Percentiles rank a stretch among this genome's conserved stretches.
Evolutionary conservation across 2,329 filamentous ascomycete species (phyloP).

Genomic region (Pyrenophora seminiperda): DNA sequence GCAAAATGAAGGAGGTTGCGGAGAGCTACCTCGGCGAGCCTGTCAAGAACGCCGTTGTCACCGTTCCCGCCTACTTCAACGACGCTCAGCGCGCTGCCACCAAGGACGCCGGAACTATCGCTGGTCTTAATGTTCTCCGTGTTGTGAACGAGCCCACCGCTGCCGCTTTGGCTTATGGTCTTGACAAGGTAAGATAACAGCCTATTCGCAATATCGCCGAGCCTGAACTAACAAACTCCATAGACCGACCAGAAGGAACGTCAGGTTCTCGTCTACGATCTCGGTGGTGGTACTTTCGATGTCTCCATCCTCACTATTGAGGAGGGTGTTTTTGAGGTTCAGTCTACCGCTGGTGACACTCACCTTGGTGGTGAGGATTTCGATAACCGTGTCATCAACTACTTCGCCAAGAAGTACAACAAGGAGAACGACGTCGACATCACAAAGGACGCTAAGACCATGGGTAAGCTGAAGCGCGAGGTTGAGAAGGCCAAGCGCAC

Average conservation of each 20-base stretch:
- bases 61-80: conserved; percentile 97
- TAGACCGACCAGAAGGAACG: conserved; percentile 46
- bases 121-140: conserved; percentile 91
- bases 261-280: conserved; percentile 51
- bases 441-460: conserved; percentile 93
- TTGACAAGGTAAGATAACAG: conserved; percentile 50
- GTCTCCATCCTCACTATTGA: conserved; percentile 80
- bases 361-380: conserved; percentile 99
- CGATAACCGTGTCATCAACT: conserved; percentile 94
- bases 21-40: conserved; percentile 81
- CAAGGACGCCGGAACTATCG: conserved; percentile 91
- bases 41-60: conserved; percentile 87
- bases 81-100: conserved; percentile 96
- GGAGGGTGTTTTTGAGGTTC: conserved; percentile 89
- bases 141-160: conserved; percentile 97
- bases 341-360: conserved; percentile 94
- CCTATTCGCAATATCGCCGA: background rate
- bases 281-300: conserved; percentile 52
- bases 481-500: conserved; percentile 99
- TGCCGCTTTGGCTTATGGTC: conserved; percentile 91
- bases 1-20: conserved; percentile 77
- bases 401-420: conserved; percentile 98
- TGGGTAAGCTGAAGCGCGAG: conserved; percentile 99
- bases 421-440: conserved; percentile 95
- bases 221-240: background rate